Evolutionary conservation across 805 yeast genomes (phyloP).

Genomic region (Starmera dryadoides): DNA sequence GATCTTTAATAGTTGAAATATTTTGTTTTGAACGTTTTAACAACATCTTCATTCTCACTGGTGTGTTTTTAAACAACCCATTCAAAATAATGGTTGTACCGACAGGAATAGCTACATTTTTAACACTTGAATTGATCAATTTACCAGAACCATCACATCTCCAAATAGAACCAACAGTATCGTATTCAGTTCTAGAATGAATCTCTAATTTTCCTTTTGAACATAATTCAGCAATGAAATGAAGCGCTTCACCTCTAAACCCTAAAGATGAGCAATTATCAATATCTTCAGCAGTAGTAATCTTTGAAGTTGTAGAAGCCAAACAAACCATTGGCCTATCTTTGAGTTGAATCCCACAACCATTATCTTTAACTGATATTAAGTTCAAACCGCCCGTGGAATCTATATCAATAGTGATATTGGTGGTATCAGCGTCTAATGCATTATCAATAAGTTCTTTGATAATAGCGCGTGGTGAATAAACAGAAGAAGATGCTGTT

Average conservation of each 20-base stretch:
- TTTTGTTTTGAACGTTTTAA: conserved; percentile 10
- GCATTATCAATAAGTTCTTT: conserved; percentile 88
- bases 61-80: conserved; percentile 24
- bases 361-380: conserved; percentile 56
- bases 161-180: conserved; percentile 49
- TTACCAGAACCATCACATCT: conserved; percentile 22
- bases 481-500: conserved; percentile 2
- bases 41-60: conserved; percentile 25
- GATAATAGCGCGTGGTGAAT: conserved; percentile 75
- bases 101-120: conserved; percentile 8
- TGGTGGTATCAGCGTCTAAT: conserved; percentile 69
- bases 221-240: conserved; percentile 25
- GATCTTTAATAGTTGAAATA: conserved; percentile 7
- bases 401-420: conserved; percentile 50
- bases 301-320: conserved; percentile 36
- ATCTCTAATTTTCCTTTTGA: conserved; percentile 18
- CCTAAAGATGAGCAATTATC: conserved; percentile 29
- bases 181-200: conserved; percentile 22
- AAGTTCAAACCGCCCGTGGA: conserved; percentile 29
- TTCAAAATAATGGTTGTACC: conserved; percentile 31
- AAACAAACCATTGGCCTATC: conserved; percentile 29
- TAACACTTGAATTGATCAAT: conserved; percentile 8
- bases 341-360: conserved; percentile 25
- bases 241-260: conserved; percentile 44
- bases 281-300: conserved; percentile 23